Evolutionary conservation across 306 rosid species (phyloP).

Genomic region (Prinsepia uniflora): DNA sequence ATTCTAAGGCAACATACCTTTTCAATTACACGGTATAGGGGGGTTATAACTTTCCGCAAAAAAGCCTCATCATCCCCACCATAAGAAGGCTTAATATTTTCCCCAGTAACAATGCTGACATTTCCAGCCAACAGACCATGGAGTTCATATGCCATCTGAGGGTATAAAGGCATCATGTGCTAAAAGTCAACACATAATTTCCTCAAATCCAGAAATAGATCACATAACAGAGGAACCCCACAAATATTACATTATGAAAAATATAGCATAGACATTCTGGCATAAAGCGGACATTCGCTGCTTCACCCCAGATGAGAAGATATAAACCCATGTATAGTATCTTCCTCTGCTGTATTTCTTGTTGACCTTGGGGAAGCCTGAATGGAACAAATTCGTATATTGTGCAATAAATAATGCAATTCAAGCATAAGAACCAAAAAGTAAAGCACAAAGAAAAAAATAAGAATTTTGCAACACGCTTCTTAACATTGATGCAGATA

Average conservation of each 20-base stretch:
- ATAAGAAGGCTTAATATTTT: conserved; percentile 95
- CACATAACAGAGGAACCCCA: conserved; percentile 18
- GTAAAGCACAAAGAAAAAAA: not conserved
- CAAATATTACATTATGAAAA: conserved; percentile 68
- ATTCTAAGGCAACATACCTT: conserved; percentile 41
- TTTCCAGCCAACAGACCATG: conserved; percentile 98
- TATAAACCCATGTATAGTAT: conserved; percentile 89
- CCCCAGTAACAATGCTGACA: conserved; percentile 98
- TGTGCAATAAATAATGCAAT: conserved; percentile 20
- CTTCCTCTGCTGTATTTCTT: conserved; percentile 82
- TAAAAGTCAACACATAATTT: conserved; percentile 5
- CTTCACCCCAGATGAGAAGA: conserved; percentile 98
- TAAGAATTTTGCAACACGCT: not conserved
- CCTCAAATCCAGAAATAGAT: conserved; percentile 16
- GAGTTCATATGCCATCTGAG: conserved; percentile 94
- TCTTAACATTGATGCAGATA: conserved; percentile 13
- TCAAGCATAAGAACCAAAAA: conserved; percentile 15
- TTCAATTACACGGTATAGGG: conserved; percentile 72
- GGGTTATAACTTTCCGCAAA: conserved; percentile 82
- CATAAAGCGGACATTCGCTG: conserved; percentile 86
- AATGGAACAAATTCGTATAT: conserved; percentile 20
- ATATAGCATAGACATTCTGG: conserved; percentile 94
- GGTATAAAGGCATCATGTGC: conserved; percentile 26
- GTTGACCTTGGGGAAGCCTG: conserved; percentile 88
- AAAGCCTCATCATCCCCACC: conserved; percentile 98